These are phyloP conservation scores for Fusarium haematococcum DNA, from an alignment of 2,329 filamentous ascomycete species.

Conservation along the genomic window DNA sequence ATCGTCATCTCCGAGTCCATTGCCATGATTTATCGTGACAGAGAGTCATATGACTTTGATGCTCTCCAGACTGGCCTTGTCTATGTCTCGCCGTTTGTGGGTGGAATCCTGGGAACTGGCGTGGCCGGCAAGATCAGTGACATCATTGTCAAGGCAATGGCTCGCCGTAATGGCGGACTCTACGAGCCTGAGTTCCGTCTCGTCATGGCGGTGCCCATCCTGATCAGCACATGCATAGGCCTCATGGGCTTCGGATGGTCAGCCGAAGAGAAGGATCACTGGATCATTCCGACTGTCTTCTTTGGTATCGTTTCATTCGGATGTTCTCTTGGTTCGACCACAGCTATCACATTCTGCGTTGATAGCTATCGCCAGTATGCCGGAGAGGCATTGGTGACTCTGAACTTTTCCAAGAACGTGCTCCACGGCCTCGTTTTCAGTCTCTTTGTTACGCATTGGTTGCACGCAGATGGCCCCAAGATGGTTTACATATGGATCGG, in stretches of 20 bases:
- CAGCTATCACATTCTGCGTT: constrained; percentile 92
- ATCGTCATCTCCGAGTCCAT: constrained; percentile 94
- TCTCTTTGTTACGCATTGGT: constrained; percentile 88
- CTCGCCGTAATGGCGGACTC: constrained; percentile 86
- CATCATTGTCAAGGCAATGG: constrained; percentile 83
- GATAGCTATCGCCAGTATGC: constrained; percentile 95
- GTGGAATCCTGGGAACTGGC: constrained; percentile 88
- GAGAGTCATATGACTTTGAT: constrained; percentile 80
- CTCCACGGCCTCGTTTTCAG: constrained; percentile 91
- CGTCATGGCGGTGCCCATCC: constrained; percentile 86
- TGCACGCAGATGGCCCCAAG: constrained; percentile 79
- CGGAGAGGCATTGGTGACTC: constrained; percentile 90
- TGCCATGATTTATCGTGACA: constrained; percentile 79
- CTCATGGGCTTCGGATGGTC: constrained; percentile 99
- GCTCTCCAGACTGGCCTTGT: constrained; percentile 85
- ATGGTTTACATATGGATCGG: constrained; percentile 86
- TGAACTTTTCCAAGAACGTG: constrained; percentile 96
- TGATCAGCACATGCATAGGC: constrained; percentile 82
- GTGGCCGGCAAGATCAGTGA: constrained; percentile 92
- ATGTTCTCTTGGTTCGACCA: constrained; percentile 89
- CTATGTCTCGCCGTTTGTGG: constrained; percentile 91
- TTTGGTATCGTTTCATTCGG: constrained; percentile 94
- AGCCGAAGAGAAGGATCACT: constrained; percentile 77
- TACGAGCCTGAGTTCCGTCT: constrained; percentile 96
- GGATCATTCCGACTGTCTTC: constrained; percentile 94